These are phyloP conservation scores for Alternaria hordeiaustralica DNA, from an alignment of 2,329 filamentous ascomycete genomes.

Conservation along the genomic window DNA sequence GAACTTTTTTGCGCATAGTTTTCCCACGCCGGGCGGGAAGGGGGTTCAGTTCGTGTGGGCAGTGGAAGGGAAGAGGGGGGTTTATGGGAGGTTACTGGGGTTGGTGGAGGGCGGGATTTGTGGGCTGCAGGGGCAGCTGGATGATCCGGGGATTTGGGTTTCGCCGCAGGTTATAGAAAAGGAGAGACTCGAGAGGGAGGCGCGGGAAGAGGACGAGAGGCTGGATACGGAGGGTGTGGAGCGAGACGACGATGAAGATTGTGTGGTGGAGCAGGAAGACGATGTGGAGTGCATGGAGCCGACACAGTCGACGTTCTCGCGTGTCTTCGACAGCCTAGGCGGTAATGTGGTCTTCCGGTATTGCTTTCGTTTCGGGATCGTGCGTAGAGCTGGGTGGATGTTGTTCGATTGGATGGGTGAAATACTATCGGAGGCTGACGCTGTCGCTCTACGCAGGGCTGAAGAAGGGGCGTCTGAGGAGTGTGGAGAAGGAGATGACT, in stretches of 20 bases:
- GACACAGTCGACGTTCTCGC: rapidly evolving
- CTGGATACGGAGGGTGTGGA: no score
- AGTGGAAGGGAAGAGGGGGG: no score
- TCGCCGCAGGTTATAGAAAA: rapidly evolving
- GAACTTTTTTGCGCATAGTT: background rate
- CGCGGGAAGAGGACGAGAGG: no score
- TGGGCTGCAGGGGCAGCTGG: background rate
- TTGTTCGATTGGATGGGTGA: background rate
- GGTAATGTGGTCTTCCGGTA: background rate
- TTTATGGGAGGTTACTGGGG: rapidly evolving
- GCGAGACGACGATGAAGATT: no score
- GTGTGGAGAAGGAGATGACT: background rate
- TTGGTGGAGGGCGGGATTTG: background rate
- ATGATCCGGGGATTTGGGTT: background rate
- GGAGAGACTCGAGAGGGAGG: background rate
- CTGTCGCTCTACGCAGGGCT: background rate
- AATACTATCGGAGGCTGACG: rapidly evolving
- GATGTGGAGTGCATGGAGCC: rapidly evolving
- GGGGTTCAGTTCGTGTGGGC: background rate
- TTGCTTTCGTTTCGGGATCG: background rate
- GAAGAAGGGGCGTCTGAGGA: rapidly evolving
- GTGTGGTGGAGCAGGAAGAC: background rate
- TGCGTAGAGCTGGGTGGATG: background rate
- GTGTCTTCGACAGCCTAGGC: background rate
- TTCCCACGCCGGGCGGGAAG: rapidly evolving